Conservation (phyloP, 2,329 filamentous ascomycete genomes). For the Xenosphaeropsis pyriputrescens region DNA sequence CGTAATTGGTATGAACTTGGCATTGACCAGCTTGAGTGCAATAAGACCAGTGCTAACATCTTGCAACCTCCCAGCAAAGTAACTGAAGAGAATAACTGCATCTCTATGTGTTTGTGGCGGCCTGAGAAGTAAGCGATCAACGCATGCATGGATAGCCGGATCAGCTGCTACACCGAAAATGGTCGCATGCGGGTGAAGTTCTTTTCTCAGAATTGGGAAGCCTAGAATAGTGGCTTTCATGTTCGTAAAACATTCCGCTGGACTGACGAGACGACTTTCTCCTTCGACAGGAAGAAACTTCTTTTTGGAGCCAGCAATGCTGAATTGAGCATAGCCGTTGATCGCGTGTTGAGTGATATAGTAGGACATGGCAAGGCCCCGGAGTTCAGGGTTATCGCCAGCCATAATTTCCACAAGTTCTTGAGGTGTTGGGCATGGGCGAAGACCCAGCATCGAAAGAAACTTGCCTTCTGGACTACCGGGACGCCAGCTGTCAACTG, state of each 20-base stretch:
- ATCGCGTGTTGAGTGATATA: conserved; percentile 67
- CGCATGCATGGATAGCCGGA: conserved; percentile 64
- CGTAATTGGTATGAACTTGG: conserved; percentile 58
- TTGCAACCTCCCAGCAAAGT: conserved; percentile 63
- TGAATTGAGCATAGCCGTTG: conserved; percentile 58
- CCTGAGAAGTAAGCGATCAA: conserved; percentile 54
- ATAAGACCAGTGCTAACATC: conserved; percentile 40
- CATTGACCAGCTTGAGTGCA: conserved; percentile 43
- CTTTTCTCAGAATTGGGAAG: conserved; percentile 61
- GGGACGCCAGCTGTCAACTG: conserved; percentile 44
- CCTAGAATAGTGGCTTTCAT: conserved; percentile 61
- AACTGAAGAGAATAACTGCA: conserved; percentile 64
- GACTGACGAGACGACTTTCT: conserved; percentile 49
- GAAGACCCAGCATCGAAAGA: conserved; percentile 57
- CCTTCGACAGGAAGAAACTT: conserved; percentile 62
- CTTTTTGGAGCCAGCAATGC: conserved; percentile 36
- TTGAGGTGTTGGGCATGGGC: conserved; percentile 51
- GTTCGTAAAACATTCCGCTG: conserved; percentile 72
- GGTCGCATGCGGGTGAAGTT: conserved; percentile 64
- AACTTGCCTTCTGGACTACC: conserved; percentile 61
- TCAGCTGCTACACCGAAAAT: conserved; percentile 81
- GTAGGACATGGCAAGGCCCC: conserved; percentile 62
- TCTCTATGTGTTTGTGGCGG: conserved; percentile 54
- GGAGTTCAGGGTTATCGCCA: conserved; percentile 35
- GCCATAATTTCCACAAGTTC: conserved; percentile 72